Base-by-base conservation (phyloP, 768 basidiomycete species). In the Lentinula aciculospora region DNA sequence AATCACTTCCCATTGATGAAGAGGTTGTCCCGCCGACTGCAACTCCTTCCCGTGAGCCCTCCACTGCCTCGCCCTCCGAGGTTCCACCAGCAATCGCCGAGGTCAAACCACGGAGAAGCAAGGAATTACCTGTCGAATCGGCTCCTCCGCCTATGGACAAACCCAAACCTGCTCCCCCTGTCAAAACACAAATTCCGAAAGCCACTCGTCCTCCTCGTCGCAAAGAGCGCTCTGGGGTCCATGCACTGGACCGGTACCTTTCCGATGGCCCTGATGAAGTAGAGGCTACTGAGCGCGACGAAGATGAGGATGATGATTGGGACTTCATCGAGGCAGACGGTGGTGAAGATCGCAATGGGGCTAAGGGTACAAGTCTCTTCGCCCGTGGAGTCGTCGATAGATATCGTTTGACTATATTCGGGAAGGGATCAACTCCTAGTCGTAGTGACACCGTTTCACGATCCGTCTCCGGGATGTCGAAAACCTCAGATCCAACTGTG, bases 351-450 rank as follows among this genome's bases (percentile, higher is more conserved):
- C 79, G 85, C 60, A 93, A 94, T 60, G 91, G 92, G 17, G 74
- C 86, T 25, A 85, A 86, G 66, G 91, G 85, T 6, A 82, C 84
- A 19, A 94, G 87, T 66, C 78, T 94, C 37, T 94, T 94, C 66
- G 88, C 93, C 42, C 84, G 92, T n/a, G 93, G 93, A 4, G 89
- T 94, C 48, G 91, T 94, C 53, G 93, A 96, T 68, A 80, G 88
- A 55, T 96, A 95, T 68, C 79, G 83, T 58, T 75, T 96, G 55
- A 85, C 89, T 15, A 91, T 93, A 21, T 93, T 93, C 81, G 81
- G 91, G 56, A 93, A 92, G 68, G 78, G 80, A n/a, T 84, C 86
- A 13, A 88, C 85, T 10, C 84, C 88, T 4, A 74, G 75, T 42
- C 75, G 79, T 49, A 75, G 29, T 32, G 32, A 79, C 12, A 64